Evolutionary conservation across 2,329 filamentous ascomycete genomes (phyloP).

Genomic region (Cyclaneusma minus): DNA sequence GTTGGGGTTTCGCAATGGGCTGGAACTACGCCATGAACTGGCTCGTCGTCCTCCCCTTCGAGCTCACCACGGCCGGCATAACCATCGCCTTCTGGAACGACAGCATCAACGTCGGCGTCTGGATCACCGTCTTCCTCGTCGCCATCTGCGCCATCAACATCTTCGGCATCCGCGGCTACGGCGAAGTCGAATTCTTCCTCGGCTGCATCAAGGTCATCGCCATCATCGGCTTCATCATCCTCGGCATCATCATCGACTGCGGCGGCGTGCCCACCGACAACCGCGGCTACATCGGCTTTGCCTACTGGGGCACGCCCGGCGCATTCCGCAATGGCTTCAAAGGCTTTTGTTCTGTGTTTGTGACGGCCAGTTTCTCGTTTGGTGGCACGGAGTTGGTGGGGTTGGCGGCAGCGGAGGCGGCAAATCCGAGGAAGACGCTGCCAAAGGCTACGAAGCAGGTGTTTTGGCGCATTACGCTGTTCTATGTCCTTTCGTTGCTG

Average conservation of each 20-base stretch:
- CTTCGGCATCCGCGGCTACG: slow-evolving; percentile 41
- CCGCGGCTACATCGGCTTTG: slow-evolving; percentile 42
- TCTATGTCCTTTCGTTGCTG: slow-evolving; percentile 27
- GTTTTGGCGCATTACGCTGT: slow-evolving; percentile 29
- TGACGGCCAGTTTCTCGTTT: slow-evolving; percentile 47
- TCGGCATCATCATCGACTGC: slow-evolving; percentile 42
- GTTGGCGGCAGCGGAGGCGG: slow-evolving; percentile 41
- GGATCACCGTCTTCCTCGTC: slow-evolving; percentile 39
- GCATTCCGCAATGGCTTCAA: slow-evolving; percentile 44
- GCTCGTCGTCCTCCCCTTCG: slow-evolving; percentile 34
- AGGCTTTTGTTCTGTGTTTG: slow-evolving; percentile 47
- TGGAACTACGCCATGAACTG: slow-evolving; percentile 36
- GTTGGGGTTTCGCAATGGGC: slow-evolving; percentile 33
- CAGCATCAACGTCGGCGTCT: slow-evolving; percentile 32
- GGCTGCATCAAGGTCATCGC: slow-evolving; percentile 41
- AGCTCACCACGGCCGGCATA: slow-evolving; percentile 35
- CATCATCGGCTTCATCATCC: slow-evolving; percentile 46
- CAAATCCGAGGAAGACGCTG: slow-evolving; percentile 33
- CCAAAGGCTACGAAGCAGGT: slow-evolving; percentile 27
- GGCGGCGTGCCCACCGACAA: slow-evolving; percentile 29
- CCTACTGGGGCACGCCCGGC: slow-evolving; percentile 42
- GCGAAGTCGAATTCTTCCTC: slow-evolving; percentile 42
- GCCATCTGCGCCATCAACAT: slow-evolving; percentile 34
- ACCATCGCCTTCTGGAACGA: slow-evolving; percentile 38
- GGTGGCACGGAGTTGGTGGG: slow-evolving; percentile 46